Percentiles rank a stretch among this genome's conserved stretches.
These are phyloP conservation scores for Colletotrichum graminicola DNA, from an alignment of 2,329 filamentous ascomycete genomes.

Conservation along the genomic window DNA sequence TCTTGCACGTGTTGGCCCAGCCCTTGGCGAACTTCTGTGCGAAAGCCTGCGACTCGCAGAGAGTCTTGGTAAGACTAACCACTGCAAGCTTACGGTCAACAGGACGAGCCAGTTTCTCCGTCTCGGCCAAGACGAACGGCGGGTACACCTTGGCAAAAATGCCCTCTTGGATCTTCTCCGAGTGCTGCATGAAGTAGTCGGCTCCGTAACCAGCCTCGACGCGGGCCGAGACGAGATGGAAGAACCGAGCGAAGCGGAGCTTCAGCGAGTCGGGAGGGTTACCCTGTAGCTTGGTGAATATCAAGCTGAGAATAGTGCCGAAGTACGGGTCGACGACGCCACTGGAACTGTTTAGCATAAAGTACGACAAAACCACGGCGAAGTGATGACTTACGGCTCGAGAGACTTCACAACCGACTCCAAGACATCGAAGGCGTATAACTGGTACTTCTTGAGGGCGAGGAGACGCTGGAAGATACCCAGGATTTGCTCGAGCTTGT, in stretches of 20 bases:
- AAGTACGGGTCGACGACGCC: constrained; percentile 80
- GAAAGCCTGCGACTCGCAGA: constrained; percentile 88
- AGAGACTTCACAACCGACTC: constrained; percentile 83
- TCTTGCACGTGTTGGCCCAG: constrained; percentile 90
- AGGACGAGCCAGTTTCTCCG: constrained; percentile 87
- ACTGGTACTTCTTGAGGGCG: constrained; percentile 84
- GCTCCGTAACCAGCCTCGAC: constrained; percentile 86
- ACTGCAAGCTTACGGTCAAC: constrained; percentile 94
- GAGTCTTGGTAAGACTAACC: constrained; percentile 90
- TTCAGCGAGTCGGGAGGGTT: constrained; percentile 82
- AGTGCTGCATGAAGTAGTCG: constrained; percentile 89
- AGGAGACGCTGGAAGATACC: constrained; percentile 96
- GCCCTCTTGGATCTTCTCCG: constrained; percentile 83
- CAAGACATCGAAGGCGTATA: constrained; percentile 88
- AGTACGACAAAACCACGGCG: not conserved
- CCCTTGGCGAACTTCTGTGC: constrained; percentile 86
- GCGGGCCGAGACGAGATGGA: constrained; percentile 87
- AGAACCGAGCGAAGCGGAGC: constrained; percentile 91
- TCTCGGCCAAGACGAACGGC: constrained; percentile 86
- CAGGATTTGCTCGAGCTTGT: constrained; percentile 89
- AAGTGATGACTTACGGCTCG: constrained; percentile 68
- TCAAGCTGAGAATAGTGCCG: constrained; percentile 80
- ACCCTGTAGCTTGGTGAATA: constrained; percentile 82
- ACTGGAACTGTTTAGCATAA: constrained; percentile 54
- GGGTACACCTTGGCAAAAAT: constrained; percentile 90